Evolutionary conservation across 768 basidiomycete species (phyloP), one percentile per base, ranked within the genome.

Genomic region (Termitomyces sp.): DNA sequence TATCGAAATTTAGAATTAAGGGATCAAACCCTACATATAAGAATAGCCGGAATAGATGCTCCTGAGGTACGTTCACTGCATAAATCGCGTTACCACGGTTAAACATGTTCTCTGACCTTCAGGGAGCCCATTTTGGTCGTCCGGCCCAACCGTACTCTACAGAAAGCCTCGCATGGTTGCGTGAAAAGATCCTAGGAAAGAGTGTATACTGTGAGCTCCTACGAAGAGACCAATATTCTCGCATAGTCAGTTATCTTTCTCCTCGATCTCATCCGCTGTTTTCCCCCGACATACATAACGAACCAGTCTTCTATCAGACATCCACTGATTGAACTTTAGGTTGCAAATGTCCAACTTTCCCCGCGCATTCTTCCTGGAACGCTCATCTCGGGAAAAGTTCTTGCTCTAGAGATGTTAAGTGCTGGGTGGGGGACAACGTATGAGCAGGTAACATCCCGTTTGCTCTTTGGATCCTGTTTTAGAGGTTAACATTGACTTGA

Each of bases 31-130:
- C 75, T 98, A 16, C 88, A 91, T 63, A 84, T 98, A 27, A 84
- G 95, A 13, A 82, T 98, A 27, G 91, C 91, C 13, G 95, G 92
- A 0, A 84, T 94, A 5, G 95, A 98, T 66, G 95, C 95, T 1
- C 95, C 95, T 0, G 95, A 98, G 77, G 92, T 89, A 60, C 29
- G 66, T 50, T 44, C 45, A 18, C 35, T 47, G 18, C n/a, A 32
- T 22, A 5, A 47, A 29, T 49, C 51, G 29, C 27, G 12, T 15
- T 48, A 7, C 56, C n/a, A 39, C 3, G 5, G 31, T 22, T 53
- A 48, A 33, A 13, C 38, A 16, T 41, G 54, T 12, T 52, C 38
- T 20, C 43, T 7, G 29, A n/a, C 16, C 53, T 25, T 13, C 35
- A 92, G 91, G 81, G 76, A n/a, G 75, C 85, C 0, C 90, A 97